Evolutionary conservation across 2,329 filamentous ascomycete genomes (phyloP), one percentile per base, ranked within the genome.

Genomic region (Aspergillus phoenicis): DNA sequence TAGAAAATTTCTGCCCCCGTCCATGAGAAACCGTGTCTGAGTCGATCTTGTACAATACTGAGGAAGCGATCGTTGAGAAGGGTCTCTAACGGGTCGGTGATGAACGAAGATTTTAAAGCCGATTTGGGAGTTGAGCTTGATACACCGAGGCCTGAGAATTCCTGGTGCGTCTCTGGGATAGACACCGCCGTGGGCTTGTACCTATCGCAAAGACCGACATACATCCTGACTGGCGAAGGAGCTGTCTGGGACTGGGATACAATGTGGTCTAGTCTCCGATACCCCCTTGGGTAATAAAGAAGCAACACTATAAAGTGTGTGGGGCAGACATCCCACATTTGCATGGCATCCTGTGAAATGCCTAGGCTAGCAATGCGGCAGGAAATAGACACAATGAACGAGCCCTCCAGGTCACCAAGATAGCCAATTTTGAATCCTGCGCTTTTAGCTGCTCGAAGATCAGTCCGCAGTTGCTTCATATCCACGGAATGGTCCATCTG

Each of bases 261-360:
- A 8, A 90, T 72, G 0, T 84, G 72, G 15, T 89, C 83, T 52
- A 90, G 78, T 3, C 79, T 78, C 33, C 80, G 82, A 73, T 96
- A 96, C 0, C 80, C 82, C n/a, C 75, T 73, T 0, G 81, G 77
- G 65, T 90, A 90, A 38, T 84, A 84, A 47, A 95, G 83, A 22
- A 97, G 79, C 4, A 96, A 80, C 4, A 94, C 84, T 41, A 96
- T 74, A 69, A 94, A 93, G 36, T 93, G 88, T 0, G 81, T 75
- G 0, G 81, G 76, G 13, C 84, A 76, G 10, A 97, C 73, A 62
- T 89, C 84, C 93, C 93, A 97, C 1, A 92, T 90, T 69, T 89
- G 83, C 75, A 91, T 84, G 0, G 87, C 88, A 69, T 93, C 90
- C 39, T 89, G 83, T 0, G 91, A 89, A 11, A 97, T 85, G 0